phyloP scores from a whole-genome alignment of 2,329 filamentous ascomycete species.

The Penicillium sp. region DNA sequence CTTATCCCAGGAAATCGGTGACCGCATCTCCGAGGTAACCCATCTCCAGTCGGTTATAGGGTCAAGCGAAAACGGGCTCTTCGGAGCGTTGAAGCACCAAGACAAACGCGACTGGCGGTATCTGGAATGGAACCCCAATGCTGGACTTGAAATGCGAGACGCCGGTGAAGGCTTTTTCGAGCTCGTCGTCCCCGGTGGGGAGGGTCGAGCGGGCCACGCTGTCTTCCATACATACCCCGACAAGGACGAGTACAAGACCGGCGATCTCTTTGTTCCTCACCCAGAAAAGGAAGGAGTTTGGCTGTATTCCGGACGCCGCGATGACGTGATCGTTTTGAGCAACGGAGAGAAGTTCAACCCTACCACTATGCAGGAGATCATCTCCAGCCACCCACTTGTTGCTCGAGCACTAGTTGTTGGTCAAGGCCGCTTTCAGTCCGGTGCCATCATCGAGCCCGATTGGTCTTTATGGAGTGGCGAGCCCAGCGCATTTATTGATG shows the following conservation, averaged over 20 bases:
- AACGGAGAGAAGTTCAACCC: conserved; percentile 42
- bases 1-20: background rate
- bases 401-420: conserved; percentile 28
- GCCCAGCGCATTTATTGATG: conserved; percentile 26
- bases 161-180: conserved; percentile 21
- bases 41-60: conserved; percentile 6
- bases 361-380: conserved; percentile 27
- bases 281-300: conserved; percentile 28
- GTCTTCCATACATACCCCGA: conserved; percentile 28
- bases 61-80: conserved; percentile 5
- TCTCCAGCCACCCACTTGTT: conserved; percentile 27
- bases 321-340: conserved; percentile 37
- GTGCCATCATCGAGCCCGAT: conserved; percentile 30
- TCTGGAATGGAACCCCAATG: conserved; percentile 27
- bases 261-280: conserved; percentile 32
- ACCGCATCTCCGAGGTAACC: background rate
- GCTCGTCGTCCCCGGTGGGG: conserved; percentile 13
- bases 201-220: conserved; percentile 15
- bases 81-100: background rate
- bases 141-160: conserved; percentile 26
- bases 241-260: conserved; percentile 26
- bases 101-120: conserved; percentile 26
- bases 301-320: conserved; percentile 31
- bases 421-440: conserved; percentile 26
- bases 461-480: background rate